Conservation (phyloP, 2,329 filamentous ascomycete species). For the Trichoderma atroviride region DNA sequence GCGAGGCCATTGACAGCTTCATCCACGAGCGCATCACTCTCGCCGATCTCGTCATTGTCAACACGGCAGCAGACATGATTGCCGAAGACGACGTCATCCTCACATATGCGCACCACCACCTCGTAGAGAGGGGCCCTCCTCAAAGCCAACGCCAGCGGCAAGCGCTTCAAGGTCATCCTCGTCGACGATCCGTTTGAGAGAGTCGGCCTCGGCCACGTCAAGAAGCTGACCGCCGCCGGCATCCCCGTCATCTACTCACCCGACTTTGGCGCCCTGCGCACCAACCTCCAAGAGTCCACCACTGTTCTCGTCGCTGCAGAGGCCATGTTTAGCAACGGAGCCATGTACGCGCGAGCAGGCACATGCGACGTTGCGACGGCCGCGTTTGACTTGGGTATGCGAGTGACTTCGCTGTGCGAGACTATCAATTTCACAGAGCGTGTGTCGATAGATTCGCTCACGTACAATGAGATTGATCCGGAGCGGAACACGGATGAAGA, state of each 20-base stretch:
- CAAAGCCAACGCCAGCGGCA: conserved; percentile 69
- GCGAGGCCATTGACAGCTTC: conserved; percentile 82
- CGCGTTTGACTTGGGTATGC: conserved; percentile 73
- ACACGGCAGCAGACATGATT: conserved; percentile 75
- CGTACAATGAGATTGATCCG: conserved; percentile 87
- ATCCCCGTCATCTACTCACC: conserved; percentile 81
- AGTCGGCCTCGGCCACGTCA: conserved; percentile 63
- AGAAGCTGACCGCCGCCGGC: conserved; percentile 66
- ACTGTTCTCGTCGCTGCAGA: conserved; percentile 88
- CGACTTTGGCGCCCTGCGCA: conserved; percentile 72
- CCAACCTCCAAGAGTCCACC: conserved; percentile 67
- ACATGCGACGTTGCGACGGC: conserved; percentile 85
- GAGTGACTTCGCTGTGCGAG: conserved; percentile 89
- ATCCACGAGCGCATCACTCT: conserved; percentile 87
- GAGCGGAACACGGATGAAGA: conserved; percentile 62
- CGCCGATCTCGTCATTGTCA: conserved; percentile 82
- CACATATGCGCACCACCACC: conserved; percentile 82
- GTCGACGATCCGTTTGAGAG: conserved; percentile 69
- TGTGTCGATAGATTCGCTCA: conserved; percentile 88
- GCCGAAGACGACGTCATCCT: conserved; percentile 78
- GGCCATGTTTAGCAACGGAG: conserved; percentile 93
- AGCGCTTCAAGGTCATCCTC: conserved; percentile 79
- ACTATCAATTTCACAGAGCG: conserved; percentile 89
- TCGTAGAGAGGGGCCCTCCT: conserved; percentile 84
- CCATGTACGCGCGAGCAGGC: conserved; percentile 84